Evolutionary conservation across 176 grass and related monocot species (phyloP), one percentile per base, ranked within the genome.

Genomic region (Ananas comosus): DNA sequence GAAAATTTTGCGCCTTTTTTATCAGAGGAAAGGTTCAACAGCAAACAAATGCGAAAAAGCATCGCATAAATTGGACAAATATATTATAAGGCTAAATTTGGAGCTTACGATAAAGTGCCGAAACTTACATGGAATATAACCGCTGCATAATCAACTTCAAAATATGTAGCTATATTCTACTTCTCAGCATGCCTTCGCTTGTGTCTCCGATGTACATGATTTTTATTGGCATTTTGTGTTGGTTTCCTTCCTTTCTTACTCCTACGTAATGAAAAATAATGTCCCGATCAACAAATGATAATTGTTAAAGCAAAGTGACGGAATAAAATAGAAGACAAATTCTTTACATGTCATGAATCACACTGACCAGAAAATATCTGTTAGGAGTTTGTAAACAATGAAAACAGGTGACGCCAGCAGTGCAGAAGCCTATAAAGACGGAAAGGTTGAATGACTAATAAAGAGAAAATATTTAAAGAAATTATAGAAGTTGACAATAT

Each of bases 101-200:
- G 29, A 33, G 29, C 29, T 33, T 24, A 74, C 49, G 13, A 51
- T 58, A 56, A 12, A 19, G 53, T 10, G 29, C 3, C 29, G 29
- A 33, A 33, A 33, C 5, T 10, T 4, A 84, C 78, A 73, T 0
- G 74, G 73, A 70, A 80, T 14, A 79, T 77, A 65, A 67, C 25
- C 73, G 7, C 54, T 14, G 57, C 65, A 70, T 67, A 66, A 68
- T 51, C 64, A 51, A 63, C 58, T 5, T 49, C 71, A 5, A 56
- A 71, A 8, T 14, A 49, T 75, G 28, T 29, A 59, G 51, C 6
- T 52, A 25, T 5, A 33, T 16, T 83, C 69, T 85, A 81, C 53
- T 92, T 90, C 16, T 92, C 86, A 64, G 79, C 86, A 77, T 92
- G 86, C 18, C 84, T 73, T 12, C 86, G 83, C 66, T 92, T 96